Conservation (phyloP, 1,139 yeast genomes). For the Zygoascus hellenicus region DNA sequence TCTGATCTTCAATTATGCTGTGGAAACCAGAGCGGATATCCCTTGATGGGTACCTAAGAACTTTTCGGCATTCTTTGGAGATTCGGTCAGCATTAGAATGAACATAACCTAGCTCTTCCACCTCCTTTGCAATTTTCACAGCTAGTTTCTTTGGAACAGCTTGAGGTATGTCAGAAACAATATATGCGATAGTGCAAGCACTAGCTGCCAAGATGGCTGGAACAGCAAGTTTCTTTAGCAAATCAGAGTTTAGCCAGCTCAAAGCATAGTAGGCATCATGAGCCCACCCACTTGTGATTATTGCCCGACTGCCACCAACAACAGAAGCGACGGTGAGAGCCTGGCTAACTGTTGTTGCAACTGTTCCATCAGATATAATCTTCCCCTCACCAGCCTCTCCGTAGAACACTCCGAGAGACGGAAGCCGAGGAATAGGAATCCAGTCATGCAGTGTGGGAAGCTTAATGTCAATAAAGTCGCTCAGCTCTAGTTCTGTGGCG, state of each 20-base stretch:
- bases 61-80: conserved; percentile 75
- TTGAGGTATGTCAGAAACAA: conserved; percentile 75
- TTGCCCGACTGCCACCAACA: conserved; percentile 34
- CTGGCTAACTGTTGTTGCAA: conserved; percentile 35
- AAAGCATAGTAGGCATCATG: conserved; percentile 26
- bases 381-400: conserved; percentile 2
- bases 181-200: conserved; percentile 57
- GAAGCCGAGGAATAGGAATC: conserved; percentile 14
- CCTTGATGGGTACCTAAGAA: conserved; percentile 72
- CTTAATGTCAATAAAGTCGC: conserved; percentile 62
- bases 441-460: conserved; percentile 21
- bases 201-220: conserved; percentile 51
- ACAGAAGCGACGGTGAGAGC: conserved; percentile 37
- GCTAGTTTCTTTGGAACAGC: conserved; percentile 85
- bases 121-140: conserved; percentile 56
- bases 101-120: conserved; percentile 65
- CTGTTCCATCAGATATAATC: conserved; percentile 11
- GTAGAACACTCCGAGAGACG: not conserved
- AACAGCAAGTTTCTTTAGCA: conserved; percentile 36
- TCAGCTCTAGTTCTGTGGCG: conserved; percentile 50
- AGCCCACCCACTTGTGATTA: conserved; percentile 26
- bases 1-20: conserved; percentile 56
- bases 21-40: conserved; percentile 80
- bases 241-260: conserved; percentile 18
- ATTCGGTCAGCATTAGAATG: conserved; percentile 73